Base-by-base conservation (phyloP, 768 basidiomycete species). In the Amanita exitialis region DNA sequence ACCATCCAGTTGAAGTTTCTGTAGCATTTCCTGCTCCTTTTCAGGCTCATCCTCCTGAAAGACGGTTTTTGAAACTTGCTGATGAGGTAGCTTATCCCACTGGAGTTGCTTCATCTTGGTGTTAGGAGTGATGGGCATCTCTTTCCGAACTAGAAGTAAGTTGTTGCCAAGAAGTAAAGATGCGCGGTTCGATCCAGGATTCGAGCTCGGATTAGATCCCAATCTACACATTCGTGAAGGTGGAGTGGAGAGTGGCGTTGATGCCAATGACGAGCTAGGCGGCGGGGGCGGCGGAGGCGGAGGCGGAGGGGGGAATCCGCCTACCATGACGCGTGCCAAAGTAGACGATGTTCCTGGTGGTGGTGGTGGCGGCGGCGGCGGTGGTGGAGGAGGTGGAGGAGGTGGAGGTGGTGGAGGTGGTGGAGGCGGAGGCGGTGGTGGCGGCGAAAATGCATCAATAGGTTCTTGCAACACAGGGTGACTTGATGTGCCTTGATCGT, bases 51-150 rank as follows among this genome's bases (percentile, higher is more conserved):
- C 88, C 35, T 77, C 76, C 47, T 75, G 85, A 88, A 92, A 99
- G 12, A 97, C 69, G 0, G 94, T 98, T 62, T 85, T 86, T 1
- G 72, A 72, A 30, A 91, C 83, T 58, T 89, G 84, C 56, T 87
- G 84, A 52, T 91, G 91, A 20, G 89, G 83, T n/a, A 99, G 75
- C 61, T 97, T 98, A 64, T 97, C 94, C 95, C 95, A 99, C 62
- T 97, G 94, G 50, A 99, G 71, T 63, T 97, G 93, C 64, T 97
- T 97, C 88, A 97, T 92, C 75, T 93, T 92, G 32, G 81, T 87
- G 53, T 77, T 83, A 1, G 94, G 89, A 28, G 88, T 84, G 38
- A 92, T 76, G 3, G 81, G 75, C 61, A 96, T 79, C 60, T 91
- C 90, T 66, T 97, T 97, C 44, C 91, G 86, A 41, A 75, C 73